Conservation (phyloP, 805 yeast species). For the Candida patagonica region DNA sequence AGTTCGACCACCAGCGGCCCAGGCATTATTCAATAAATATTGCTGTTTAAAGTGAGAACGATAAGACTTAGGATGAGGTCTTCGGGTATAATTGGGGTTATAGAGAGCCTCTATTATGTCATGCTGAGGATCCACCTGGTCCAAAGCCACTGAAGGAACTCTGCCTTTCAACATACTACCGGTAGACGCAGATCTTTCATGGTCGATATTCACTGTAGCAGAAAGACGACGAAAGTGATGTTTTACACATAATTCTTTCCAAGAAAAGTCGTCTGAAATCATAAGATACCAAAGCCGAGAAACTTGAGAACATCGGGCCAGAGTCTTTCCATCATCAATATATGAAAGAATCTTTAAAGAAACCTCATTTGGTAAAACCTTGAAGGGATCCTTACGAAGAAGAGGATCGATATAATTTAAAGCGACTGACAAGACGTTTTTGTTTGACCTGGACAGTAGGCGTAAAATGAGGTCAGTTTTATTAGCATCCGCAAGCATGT, state of each 20-base stretch:
- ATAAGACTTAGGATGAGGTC: conserved; percentile 27
- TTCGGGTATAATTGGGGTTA: conserved; percentile 25
- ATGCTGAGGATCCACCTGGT: conserved; percentile 4
- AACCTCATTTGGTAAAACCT: conserved; percentile 64
- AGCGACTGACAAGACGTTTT: conserved; percentile 19
- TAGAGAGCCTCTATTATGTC: conserved; percentile 25
- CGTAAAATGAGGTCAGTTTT: conserved; percentile 16
- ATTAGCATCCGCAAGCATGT: conserved; percentile 13
- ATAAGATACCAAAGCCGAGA: conserved; percentile 62
- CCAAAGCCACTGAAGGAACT: conserved; percentile 12
- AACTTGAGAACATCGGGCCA: conserved; percentile 90
- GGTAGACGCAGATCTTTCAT: conserved; percentile 2
- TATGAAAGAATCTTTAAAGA: conserved; percentile 76
- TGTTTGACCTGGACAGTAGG: conserved; percentile 18
- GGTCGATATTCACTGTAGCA: conserved; percentile 23
- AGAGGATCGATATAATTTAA: conserved; percentile 27
- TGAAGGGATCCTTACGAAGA: conserved; percentile 34
- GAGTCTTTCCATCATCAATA: conserved; percentile 70
- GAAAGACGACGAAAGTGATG: conserved; percentile 30
- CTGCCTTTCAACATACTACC: conserved; percentile 2
- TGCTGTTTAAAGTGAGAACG: conserved; percentile 32
- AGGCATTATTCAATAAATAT: conserved; percentile 31
- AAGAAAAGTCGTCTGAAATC: conserved; percentile 33
- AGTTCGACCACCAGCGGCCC: conserved; percentile 33
- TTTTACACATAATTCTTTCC: conserved; percentile 32